Percentiles rank a stretch among this genome's conserved stretches.
These are phyloP conservation scores for Urtica urens DNA, from an alignment of 306 rosid genomes.

Conservation along the genomic window DNA sequence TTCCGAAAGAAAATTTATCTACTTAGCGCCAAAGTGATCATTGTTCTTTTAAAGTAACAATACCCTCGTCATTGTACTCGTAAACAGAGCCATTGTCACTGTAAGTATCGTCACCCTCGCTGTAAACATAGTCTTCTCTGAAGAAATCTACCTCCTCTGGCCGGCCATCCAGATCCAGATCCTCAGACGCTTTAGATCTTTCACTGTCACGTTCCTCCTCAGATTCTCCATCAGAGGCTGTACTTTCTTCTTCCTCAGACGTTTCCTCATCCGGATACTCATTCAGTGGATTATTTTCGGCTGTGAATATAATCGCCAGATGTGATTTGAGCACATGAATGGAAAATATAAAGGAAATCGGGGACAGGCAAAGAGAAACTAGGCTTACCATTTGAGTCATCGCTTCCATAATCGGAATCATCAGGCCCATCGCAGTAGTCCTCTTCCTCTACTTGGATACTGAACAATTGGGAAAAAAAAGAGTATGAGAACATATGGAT, in stretches of 20 bases:
- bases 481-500: slow-evolving; percentile 5
- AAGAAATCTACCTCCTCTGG: slow-evolving; percentile 15
- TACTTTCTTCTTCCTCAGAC: slow-evolving; percentile 30
- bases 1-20: too few relatives aligned
- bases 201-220: slow-evolving; percentile 22
- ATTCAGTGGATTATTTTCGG: slow-evolving; percentile 56
- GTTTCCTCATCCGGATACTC: slow-evolving; percentile 79
- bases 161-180: slow-evolving; percentile 7
- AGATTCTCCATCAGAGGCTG: slow-evolving; percentile 35
- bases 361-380: slow-evolving; percentile 1
- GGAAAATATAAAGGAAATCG: background rate
- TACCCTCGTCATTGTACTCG: slow-evolving; percentile 11
- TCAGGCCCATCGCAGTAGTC: slow-evolving; percentile 60
- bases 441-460: slow-evolving; percentile 79
- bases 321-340: background rate
- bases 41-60: too few relatives aligned
- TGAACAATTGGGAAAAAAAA: slow-evolving; percentile 20
- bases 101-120: slow-evolving; percentile 9
- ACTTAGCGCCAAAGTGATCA: too few relatives aligned
- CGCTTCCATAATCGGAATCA: slow-evolving; percentile 49
- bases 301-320: background rate
- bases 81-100: slow-evolving; percentile 6
- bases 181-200: slow-evolving; percentile 23
- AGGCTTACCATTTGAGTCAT: slow-evolving; percentile 77
- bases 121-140: background rate